A percentile compares a stretch with the other conserved stretches of the same genome.
Conservation (phyloP, 1,284 basidiomycete genomes). For the Abortiporus biennis region DNA sequence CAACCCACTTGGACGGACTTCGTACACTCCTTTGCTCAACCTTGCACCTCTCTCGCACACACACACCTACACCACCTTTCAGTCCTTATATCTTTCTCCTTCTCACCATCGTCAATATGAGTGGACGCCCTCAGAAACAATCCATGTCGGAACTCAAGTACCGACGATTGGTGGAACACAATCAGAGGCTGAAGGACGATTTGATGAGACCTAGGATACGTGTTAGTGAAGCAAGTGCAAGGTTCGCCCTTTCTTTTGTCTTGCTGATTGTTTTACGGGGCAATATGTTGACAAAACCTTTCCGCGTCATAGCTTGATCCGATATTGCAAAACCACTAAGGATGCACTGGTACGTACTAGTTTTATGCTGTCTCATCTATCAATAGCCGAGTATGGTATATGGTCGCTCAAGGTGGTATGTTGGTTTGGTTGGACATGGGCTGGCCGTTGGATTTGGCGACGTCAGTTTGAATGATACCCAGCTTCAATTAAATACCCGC, state of each 20-base stretch:
- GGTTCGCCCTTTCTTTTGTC: conserved; percentile 33
- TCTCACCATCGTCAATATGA: conserved; percentile 19
- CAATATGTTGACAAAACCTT: not conserved
- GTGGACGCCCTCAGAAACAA: conserved; percentile 37
- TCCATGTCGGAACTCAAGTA: conserved; percentile 84
- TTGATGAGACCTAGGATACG: conserved; percentile 67
- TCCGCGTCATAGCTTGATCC: conserved; percentile 51
- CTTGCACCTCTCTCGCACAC: too few species aligned
- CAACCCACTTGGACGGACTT: too few species aligned
- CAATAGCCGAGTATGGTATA: too few species aligned
- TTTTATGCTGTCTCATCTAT: not conserved
- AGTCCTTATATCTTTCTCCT: not conserved
- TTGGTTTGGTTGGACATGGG: too few species aligned
- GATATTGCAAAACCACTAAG: conserved; percentile 68
- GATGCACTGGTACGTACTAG: conserved; percentile 59
- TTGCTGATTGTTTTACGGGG: not conserved
- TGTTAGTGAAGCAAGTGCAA: conserved; percentile 72
- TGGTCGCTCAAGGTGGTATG: too few species aligned
- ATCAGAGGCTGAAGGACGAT: conserved; percentile 71
- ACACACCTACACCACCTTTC: not conserved
- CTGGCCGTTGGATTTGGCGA: too few species aligned
- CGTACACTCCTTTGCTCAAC: too few species aligned
- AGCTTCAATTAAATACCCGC: too few species aligned
- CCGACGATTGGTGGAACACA: conserved; percentile 75
- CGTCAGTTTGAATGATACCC: too few species aligned